Conservation (phyloP, 2,329 filamentous ascomycete species). For the Neurospora sp. region DNA sequence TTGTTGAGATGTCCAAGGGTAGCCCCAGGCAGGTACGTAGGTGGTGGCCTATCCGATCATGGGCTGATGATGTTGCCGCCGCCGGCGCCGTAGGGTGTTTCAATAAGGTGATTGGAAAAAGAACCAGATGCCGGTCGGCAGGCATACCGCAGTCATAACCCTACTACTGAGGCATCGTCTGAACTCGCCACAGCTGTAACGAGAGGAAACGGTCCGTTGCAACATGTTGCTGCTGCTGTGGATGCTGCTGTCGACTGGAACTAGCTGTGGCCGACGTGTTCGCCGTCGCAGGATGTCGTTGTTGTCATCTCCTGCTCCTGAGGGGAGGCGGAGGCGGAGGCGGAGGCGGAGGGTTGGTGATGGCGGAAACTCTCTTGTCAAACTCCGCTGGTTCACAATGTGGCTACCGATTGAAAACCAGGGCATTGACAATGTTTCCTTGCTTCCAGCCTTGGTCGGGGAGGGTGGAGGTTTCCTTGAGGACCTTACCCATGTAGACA, state of each 20-base stretch:
- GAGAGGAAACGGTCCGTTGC: neutral
- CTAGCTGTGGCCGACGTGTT: neutral
- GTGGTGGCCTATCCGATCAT: neutral
- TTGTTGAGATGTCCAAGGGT: neutral
- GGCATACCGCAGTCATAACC: neutral
- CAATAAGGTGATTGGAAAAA: neutral
- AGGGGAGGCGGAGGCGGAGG: neutral
- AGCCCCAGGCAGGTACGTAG: too few relatives aligned
- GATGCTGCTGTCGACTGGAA: neutral
- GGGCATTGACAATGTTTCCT: slow-evolving; percentile 66
- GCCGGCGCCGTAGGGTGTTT: neutral
- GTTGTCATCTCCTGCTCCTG: neutral
- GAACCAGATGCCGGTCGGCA: neutral
- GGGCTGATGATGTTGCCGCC: neutral
- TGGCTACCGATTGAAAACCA: slow-evolving; percentile 48
- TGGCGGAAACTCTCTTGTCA: neutral
- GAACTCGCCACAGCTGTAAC: neutral
- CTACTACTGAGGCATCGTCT: neutral
- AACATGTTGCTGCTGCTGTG: neutral
- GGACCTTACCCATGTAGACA: slow-evolving; percentile 70
- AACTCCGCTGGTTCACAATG: slow-evolving; percentile 3
- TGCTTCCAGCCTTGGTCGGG: slow-evolving; percentile 63
- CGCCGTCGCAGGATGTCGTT: neutral
- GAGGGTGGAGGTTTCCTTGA: slow-evolving; percentile 59
- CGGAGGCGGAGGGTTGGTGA: neutral